Evolutionary conservation across 2,329 filamentous ascomycete genomes (phyloP), one percentile per base, ranked within the genome.

Genomic region (Uncinocarpus reesii): DNA sequence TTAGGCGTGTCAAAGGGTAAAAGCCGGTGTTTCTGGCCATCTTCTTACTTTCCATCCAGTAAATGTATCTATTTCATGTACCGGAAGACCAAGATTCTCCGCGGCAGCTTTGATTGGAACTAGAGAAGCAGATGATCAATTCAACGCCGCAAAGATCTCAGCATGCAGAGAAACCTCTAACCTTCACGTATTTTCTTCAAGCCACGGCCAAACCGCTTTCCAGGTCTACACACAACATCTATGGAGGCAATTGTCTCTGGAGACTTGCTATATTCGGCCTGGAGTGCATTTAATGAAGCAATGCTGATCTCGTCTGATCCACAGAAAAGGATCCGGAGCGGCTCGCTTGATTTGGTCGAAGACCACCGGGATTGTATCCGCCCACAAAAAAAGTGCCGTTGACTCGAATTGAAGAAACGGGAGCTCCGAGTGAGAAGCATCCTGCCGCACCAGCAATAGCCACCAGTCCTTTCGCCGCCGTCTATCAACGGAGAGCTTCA

Each of bases 271-370:
- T 80, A 74, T 60, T 86, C 83, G 4, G 68, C 60, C 57, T 83
- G 65, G 28, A 98, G 69, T 4, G 84, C 84, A 50, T 70, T 70
- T 42, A 98, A 71, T 1, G 87, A 86, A 45, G 76, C 77, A 58
- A 83, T 83, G 69, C 90, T 95, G 66, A 96, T 95, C 2, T 81
- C 75, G 65, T 98, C 92, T 2, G 90, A 92, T 53, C 92, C 92
- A 67, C 89, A 96, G 68, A 95, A 98, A 3, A 98, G 76, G 47
- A 98, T 87, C 28, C 81, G 77, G 26, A 98, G 72, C 2, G 86
- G 84, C 13, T 73, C 65, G 55, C 62, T 60, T 7, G 60, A 48
- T 44, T 60, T 65, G 28, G 60, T 64, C 1, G 64, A 55, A 28
- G 61, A 57, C 26, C 50, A 57, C 44, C 62, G 47, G 24, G 11